Percentiles rank a stretch among this genome's conserved stretches.
Conservation (phyloP, 768 basidiomycete genomes). For the Panellus pusillus region DNA sequence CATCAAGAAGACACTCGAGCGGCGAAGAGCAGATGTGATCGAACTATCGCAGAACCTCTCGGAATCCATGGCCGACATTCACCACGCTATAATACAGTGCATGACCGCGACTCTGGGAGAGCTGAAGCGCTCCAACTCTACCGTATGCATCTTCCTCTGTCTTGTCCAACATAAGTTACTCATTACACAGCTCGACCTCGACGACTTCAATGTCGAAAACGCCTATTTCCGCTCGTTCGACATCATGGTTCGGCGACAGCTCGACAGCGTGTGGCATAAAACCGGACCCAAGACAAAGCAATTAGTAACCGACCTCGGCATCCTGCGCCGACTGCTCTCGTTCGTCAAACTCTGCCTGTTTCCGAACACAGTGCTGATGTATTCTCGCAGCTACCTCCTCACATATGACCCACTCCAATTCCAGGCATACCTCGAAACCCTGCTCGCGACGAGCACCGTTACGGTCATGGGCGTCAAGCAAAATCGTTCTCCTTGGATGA, state of each 20-base stretch:
- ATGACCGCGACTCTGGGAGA: constrained; percentile 90
- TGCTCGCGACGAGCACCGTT: constrained; percentile 59
- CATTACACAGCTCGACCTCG: constrained; percentile 77
- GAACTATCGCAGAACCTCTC: constrained; percentile 88
- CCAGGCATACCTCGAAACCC: constrained; percentile 86
- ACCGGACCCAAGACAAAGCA: constrained; percentile 92
- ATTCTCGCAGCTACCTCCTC: constrained; percentile 67
- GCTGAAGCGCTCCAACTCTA: constrained; percentile 82
- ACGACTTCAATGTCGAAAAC: constrained; percentile 89
- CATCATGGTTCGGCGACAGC: constrained; percentile 78
- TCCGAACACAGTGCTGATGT: neutral
- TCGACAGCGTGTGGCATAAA: constrained; percentile 96
- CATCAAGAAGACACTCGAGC: constrained; percentile 79
- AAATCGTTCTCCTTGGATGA: constrained; percentile 85
- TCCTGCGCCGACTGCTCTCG: constrained; percentile 80
- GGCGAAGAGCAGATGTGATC: constrained; percentile 85
- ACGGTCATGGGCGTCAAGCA: constrained; percentile 56
- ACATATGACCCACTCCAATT: constrained; percentile 91
- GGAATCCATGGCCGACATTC: constrained; percentile 87
- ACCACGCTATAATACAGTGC: constrained; percentile 88
- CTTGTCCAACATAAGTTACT: neutral
- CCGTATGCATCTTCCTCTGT: constrained; percentile 40
- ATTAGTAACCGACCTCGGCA: constrained; percentile 84
- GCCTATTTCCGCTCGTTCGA: constrained; percentile 96
- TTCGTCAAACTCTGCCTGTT: constrained; percentile 35